Conservation (phyloP, 345 rosid species). For the Erysimum cheiranthoides region DNA sequence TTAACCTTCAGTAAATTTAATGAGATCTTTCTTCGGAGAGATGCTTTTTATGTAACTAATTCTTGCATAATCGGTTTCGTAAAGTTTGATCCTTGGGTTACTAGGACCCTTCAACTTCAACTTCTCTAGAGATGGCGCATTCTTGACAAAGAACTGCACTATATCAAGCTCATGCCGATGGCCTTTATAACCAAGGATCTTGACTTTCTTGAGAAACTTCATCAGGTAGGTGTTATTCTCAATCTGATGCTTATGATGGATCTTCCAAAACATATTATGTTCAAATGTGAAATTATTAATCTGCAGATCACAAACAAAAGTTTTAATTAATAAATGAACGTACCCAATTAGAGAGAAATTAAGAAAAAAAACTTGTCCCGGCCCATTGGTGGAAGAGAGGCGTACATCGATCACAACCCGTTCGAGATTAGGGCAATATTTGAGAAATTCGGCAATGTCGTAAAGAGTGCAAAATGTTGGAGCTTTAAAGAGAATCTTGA, state of each 20-base stretch:
- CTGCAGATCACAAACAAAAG: conserved; percentile 16
- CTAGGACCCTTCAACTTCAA: not conserved
- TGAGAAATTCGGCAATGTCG: conserved; percentile 17
- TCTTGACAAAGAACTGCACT: conserved; percentile 17
- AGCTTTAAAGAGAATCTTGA: not conserved
- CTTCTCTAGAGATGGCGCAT: conserved; percentile 1
- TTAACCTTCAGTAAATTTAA: not conserved
- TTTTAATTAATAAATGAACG: too few species aligned
- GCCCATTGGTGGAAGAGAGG: not conserved
- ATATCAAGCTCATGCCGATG: conserved; percentile 29
- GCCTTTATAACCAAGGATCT: conserved; percentile 32
- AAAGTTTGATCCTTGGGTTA: not conserved
- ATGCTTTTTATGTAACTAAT: not conserved
- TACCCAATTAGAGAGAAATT: not conserved
- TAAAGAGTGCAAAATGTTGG: conserved; percentile 25
- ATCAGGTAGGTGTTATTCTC: not conserved
- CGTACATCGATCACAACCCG: conserved; percentile 15
- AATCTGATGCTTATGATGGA: not conserved
- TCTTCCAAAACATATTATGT: not conserved
- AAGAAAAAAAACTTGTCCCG: not conserved
- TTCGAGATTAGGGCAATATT: conserved; percentile 4
- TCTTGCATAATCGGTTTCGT: not conserved
- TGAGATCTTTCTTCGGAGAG: not conserved
- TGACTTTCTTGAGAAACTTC: conserved; percentile 4
- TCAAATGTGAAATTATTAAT: conserved; percentile 3